phyloP scores from a whole-genome alignment of 768 basidiomycete genomes.

The Roridomyces roridus region DNA sequence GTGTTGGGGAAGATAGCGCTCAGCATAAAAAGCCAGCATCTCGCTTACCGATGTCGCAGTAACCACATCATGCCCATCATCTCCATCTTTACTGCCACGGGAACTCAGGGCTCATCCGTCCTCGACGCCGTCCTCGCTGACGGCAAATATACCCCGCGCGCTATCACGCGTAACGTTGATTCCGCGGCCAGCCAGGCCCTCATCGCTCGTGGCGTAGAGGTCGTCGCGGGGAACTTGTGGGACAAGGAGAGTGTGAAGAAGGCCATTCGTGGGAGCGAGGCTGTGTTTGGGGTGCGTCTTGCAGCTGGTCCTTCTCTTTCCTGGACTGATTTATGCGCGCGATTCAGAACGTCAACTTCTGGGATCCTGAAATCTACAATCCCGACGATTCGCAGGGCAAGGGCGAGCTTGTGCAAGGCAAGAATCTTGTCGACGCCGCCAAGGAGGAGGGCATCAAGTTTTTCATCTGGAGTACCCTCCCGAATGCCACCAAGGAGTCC shows the following conservation, averaged over 20 bases:
- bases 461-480: conserved; percentile 33
- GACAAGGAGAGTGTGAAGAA: conserved; percentile 18
- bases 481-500: conserved; percentile 10
- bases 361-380: conserved; percentile 26
- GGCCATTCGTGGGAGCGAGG: conserved; percentile 22
- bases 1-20: too few relatives aligned
- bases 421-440: conserved; percentile 36
- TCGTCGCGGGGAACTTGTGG: conserved; percentile 19
- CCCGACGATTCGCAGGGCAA: conserved; percentile 14
- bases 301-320: background rate
- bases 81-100: too few relatives aligned
- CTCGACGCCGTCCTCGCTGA: conserved; percentile 17
- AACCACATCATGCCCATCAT: too few relatives aligned
- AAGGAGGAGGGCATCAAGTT: conserved; percentile 29
- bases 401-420: conserved; percentile 32
- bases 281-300: conserved; percentile 21
- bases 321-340: too few relatives aligned
- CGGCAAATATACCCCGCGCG: conserved; percentile 23
- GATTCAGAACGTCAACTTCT: conserved; percentile 34
- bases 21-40: too few relatives aligned
- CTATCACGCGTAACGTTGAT: conserved; percentile 16
- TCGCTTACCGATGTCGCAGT: too few relatives aligned
- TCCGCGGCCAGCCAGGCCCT: conserved; percentile 16
- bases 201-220: conserved; percentile 13
- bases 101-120: too few relatives aligned